A percentile compares a stretch with the other conserved stretches of the same genome.
Conservation (phyloP, 495 filamentous ascomycete species). For the Trichoderma orchidacearum region DNA sequence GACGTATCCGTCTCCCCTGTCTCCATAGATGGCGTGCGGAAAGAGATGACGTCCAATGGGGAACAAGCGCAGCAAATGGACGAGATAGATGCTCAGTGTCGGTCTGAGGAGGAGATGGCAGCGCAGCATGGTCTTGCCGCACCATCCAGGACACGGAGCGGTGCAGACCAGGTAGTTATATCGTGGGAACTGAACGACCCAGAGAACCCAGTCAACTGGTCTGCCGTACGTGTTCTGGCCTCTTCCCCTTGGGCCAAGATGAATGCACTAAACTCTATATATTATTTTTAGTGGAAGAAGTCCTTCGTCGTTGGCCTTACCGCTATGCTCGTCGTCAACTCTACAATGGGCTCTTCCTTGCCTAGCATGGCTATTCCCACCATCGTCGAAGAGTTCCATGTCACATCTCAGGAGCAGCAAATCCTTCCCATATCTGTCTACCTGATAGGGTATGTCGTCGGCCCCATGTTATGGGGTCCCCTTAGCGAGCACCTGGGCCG, state of each 20-base stretch:
- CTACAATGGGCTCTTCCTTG: constrained; percentile 56
- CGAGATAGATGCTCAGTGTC: constrained; percentile 15
- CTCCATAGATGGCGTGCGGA: no score
- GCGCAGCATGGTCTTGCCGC: constrained; percentile 2
- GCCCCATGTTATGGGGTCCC: constrained; percentile 53
- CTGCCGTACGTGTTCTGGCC: constrained; percentile 13
- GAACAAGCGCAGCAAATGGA: no score
- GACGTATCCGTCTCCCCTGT: no score
- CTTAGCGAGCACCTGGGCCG: constrained; percentile 60
- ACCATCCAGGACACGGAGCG: constrained; percentile 5
- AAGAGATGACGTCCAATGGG: no score
- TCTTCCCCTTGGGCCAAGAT: not conserved
- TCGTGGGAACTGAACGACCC: constrained; percentile 34
- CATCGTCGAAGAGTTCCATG: constrained; percentile 42
- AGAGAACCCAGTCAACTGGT: constrained; percentile 45
- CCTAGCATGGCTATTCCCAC: constrained; percentile 47
- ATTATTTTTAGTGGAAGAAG: constrained; percentile 36
- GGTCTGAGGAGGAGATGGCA: constrained; percentile 21
- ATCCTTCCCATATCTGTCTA: constrained; percentile 69
- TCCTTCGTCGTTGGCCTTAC: constrained; percentile 37
- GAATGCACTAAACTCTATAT: not conserved
- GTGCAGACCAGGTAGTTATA: constrained; percentile 22
- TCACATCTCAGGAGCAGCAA: constrained; percentile 39
- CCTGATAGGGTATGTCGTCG: constrained; percentile 55
- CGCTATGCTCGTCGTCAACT: constrained; percentile 56